A percentile compares a stretch with the other conserved stretches of the same genome.
phyloP scores from a whole-genome alignment of 1,284 basidiomycete species.

The Vanrija sp. region DNA sequence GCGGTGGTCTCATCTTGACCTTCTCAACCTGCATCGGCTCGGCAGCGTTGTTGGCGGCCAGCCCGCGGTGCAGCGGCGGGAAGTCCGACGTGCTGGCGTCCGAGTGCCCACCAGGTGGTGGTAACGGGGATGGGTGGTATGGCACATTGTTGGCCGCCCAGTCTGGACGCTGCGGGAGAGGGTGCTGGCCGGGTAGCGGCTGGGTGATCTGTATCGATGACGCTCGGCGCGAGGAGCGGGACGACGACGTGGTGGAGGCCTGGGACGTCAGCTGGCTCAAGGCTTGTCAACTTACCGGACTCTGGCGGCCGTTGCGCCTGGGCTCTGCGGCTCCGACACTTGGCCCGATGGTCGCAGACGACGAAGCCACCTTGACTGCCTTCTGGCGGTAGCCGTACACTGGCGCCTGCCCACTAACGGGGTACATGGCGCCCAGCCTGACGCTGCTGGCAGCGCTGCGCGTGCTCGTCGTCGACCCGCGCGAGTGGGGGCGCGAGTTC shows the following conservation, averaged over 20 bases:
- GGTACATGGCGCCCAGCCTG: slow-evolving; percentile 40
- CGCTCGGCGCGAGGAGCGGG: slow-evolving; percentile 35
- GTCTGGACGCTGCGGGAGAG: slow-evolving; percentile 42
- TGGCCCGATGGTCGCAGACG: slow-evolving; percentile 1
- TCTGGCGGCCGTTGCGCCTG: slow-evolving; percentile 33
- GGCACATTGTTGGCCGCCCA: slow-evolving; percentile 46
- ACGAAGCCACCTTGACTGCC: slow-evolving; percentile 26
- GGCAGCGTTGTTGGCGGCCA: slow-evolving; percentile 24
- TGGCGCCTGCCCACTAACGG: slow-evolving; percentile 20
- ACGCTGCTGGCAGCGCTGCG: slow-evolving; percentile 41
- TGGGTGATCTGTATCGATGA: slow-evolving; percentile 33
- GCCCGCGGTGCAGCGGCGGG: slow-evolving; percentile 29
- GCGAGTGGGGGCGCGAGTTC: slow-evolving; percentile 39
- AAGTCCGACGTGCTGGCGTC: slow-evolving; percentile 32
- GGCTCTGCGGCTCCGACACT: slow-evolving; percentile 6
- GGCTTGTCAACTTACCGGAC: slow-evolving; percentile 33
- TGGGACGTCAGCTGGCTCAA: slow-evolving; percentile 1
- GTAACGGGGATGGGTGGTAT: slow-evolving; percentile 40
- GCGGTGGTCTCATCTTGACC: slow-evolving; percentile 22
- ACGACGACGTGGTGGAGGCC: slow-evolving; percentile 41
- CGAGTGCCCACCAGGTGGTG: not conserved
- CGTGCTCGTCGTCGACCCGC: slow-evolving; percentile 44
- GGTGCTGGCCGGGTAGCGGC: slow-evolving; percentile 36
- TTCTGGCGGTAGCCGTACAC: slow-evolving; percentile 37
- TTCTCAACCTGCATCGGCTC: slow-evolving; percentile 45